Evolutionary conservation across 1,139 yeast species (phyloP).

Genomic region (Candida albicans): DNA sequence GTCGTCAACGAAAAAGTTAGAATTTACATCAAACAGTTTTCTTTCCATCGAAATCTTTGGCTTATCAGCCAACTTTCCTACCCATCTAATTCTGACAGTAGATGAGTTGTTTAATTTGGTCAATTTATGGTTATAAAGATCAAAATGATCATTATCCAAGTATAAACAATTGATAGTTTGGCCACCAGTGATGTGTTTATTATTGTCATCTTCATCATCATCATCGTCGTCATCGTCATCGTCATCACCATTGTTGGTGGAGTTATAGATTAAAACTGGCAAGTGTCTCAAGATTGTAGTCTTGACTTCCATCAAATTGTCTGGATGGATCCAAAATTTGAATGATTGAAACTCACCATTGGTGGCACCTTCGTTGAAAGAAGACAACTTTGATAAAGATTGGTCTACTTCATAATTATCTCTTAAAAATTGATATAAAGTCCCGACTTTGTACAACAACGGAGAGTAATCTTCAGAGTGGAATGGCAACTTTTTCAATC

Average conservation of each 20-base stretch:
- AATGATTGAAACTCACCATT: slow-evolving; percentile 69
- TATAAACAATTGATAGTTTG: slow-evolving; percentile 85
- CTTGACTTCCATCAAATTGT: slow-evolving; percentile 94
- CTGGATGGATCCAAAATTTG: slow-evolving; percentile 96
- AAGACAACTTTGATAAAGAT: slow-evolving; percentile 39
- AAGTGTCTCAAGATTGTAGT: slow-evolving; percentile 89
- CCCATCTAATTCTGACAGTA: slow-evolving; percentile 86
- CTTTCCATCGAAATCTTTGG: slow-evolving; percentile 81
- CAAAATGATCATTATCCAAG: slow-evolving; percentile 82
- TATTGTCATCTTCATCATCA: slow-evolving; percentile 22
- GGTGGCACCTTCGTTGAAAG: slow-evolving; percentile 47
- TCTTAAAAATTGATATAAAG: slow-evolving; percentile 76
- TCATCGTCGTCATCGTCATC: slow-evolving; percentile 38
- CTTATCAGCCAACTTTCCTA: slow-evolving; percentile 74
- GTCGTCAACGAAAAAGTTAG: slow-evolving; percentile 55
- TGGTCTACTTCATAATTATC: slow-evolving; percentile 52
- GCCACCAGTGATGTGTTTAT: slow-evolving; percentile 36
- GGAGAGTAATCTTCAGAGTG: slow-evolving; percentile 96
- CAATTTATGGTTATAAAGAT: slow-evolving; percentile 81
- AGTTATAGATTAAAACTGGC: slow-evolving; percentile 81
- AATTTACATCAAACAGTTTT: slow-evolving; percentile 62
- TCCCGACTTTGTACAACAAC: slow-evolving; percentile 76
- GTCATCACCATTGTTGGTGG: slow-evolving; percentile 38
- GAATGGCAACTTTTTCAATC: slow-evolving; percentile 85
- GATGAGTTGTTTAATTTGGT: slow-evolving; percentile 68